These are phyloP conservation scores for Arachis hypogaea DNA, from an alignment of 306 rosid species.

Conservation along the genomic window DNA sequence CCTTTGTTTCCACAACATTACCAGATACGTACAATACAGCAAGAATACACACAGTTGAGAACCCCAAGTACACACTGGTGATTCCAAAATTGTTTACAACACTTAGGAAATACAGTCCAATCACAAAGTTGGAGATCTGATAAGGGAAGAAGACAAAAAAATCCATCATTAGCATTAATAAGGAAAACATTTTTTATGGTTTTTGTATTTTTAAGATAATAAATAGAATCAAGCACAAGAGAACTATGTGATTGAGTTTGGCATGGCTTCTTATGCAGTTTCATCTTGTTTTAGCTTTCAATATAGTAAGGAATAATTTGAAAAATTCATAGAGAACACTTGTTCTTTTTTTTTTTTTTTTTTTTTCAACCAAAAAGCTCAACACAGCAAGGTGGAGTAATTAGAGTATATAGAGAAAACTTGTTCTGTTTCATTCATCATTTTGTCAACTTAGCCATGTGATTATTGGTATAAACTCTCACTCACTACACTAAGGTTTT, in stretches of 20 bases:
- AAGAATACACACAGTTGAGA: conserved; percentile 65
- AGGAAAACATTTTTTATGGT: no score
- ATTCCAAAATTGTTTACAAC: conserved; percentile 83
- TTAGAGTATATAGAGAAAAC: no score
- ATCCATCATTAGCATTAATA: conserved; percentile 13
- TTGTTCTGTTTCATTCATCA: no score
- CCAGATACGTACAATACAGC: conserved; percentile 70
- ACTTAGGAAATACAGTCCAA: conserved; percentile 90
- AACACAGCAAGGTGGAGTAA: no score
- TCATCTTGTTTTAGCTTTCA: background rate
- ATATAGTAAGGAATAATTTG: background rate
- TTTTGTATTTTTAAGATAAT: no score
- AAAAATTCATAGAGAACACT: background rate
- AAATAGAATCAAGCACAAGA: background rate
- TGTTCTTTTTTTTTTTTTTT: background rate
- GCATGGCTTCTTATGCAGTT: background rate
- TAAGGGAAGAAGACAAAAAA: conserved; percentile 3
- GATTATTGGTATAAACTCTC: no score
- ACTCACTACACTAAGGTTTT: no score
- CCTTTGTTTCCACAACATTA: conserved; percentile 86
- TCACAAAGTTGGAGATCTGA: conserved; percentile 81
- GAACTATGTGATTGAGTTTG: background rate
- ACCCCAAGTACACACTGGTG: conserved; percentile 70
- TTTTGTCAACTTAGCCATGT: no score
- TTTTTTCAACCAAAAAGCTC: background rate